Evolutionary conservation across 192 early-diverging fungal species (phyloP), one percentile per base, ranked within the genome.

Genomic region (Entomortierella chlamydospora): DNA sequence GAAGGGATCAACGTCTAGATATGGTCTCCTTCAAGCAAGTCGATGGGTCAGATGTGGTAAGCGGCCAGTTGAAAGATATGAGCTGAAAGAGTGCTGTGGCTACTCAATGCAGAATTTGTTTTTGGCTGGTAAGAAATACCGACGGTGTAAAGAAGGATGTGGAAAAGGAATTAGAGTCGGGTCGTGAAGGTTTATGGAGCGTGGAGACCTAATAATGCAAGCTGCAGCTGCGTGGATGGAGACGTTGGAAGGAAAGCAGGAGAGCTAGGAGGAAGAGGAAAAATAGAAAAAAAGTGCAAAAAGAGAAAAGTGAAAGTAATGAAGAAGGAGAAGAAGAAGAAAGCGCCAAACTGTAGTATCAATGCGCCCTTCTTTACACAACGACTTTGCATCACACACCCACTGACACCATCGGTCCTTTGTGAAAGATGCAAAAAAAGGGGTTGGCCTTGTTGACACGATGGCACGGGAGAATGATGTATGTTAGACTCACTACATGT

Each of bases 331-430:
- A 22, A 63, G 33, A 49, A 52, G 23, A 42, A 64, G 20, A 29
- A 28, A 2, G 15, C n/a, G 10, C 34, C 34, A 37, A 37, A 47
- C 45, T 47, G 45, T 20, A 47, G 45, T 4, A 47, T 37, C 34
- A 47, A 47, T 47, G 45, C 20, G 45, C 34, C 7, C 20, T 20
- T 41, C n/a, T 57, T 57, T 57, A 26, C 13, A 37, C 61, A 64
- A 37, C 61, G 61, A 64, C 49, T 52, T 43, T 62, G 61, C 61
- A 62, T 62, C 47, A 50, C 58, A 20, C 39, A 45, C 11, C 13
- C 9, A 15, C 25, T 17, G 25, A 43, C 15, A 39, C 51, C 31
- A 34, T 54, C 33, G 30, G 29, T n/a, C 13, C 20, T 41, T 22
- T n/a, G 28, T 13, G 11, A 39, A 53, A 51, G 54, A 25, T 29